Conservation (phyloP, 768 basidiomycete genomes). For the Russula compacta region DNA sequence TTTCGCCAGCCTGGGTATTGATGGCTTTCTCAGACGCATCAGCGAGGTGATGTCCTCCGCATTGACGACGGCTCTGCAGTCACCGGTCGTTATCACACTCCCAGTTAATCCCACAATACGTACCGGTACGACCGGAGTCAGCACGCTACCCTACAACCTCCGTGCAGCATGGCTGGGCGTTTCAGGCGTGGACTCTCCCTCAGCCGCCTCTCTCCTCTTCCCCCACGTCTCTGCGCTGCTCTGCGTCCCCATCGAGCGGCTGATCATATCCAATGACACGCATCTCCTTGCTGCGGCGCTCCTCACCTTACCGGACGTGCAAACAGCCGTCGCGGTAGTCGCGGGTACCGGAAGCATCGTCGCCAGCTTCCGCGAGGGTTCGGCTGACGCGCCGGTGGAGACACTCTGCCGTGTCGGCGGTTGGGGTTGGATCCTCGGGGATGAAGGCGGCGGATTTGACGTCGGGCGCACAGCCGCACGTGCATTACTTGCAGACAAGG, state of each 20-base stretch:
- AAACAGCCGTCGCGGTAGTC: slow-evolving; percentile 61
- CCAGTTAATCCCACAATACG: slow-evolving; percentile 1
- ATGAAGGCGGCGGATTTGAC: slow-evolving; percentile 71
- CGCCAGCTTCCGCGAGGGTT: slow-evolving; percentile 46
- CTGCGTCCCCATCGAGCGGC: slow-evolving; percentile 41
- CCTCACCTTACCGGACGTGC: slow-evolving; percentile 46
- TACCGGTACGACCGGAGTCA: neutral
- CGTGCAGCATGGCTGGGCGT: slow-evolving; percentile 76
- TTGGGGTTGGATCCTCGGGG: slow-evolving; percentile 17
- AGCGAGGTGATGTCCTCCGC: slow-evolving; percentile 43
- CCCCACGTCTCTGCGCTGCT: slow-evolving; percentile 47
- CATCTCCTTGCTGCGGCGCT: slow-evolving; percentile 78
- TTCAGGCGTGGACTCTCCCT: slow-evolving; percentile 71
- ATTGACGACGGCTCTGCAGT: slow-evolving; percentile 26
- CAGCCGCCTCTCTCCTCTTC: slow-evolving; percentile 48
- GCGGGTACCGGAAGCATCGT: slow-evolving; percentile 77
- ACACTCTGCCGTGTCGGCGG: slow-evolving; percentile 8
- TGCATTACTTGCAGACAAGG: slow-evolving; percentile 50
- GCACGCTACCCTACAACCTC: slow-evolving; percentile 33
- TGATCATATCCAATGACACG: slow-evolving; percentile 73
- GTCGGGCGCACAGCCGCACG: slow-evolving; percentile 72
- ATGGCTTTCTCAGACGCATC: slow-evolving; percentile 51
- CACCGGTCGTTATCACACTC: neutral
- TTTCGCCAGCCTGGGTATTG: slow-evolving; percentile 64
- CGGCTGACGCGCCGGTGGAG: neutral